phyloP scores from a whole-genome alignment of 305 asterid genomes.

The Solanum hybrid region DNA sequence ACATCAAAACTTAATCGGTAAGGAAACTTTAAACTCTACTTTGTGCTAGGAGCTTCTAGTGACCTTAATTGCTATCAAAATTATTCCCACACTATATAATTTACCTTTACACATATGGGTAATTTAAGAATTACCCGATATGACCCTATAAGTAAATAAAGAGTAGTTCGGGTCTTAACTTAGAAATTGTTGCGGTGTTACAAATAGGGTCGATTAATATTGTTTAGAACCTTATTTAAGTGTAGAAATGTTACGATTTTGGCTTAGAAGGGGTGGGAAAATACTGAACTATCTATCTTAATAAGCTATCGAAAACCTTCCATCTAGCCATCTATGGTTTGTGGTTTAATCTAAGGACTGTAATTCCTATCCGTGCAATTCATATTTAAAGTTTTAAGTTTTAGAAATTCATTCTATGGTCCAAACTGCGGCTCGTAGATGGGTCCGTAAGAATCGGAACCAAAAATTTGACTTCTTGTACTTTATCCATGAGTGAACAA shows the following conservation, averaged over 20 bases:
- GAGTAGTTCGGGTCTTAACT: too few species aligned
- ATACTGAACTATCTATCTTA: neutral
- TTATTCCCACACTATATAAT: too few species aligned
- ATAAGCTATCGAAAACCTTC: neutral
- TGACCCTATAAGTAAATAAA: too few species aligned
- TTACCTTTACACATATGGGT: too few species aligned
- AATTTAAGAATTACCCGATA: too few species aligned
- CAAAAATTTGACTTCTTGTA: neutral
- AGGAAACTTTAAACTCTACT: too few species aligned
- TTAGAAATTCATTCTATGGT: neutral
- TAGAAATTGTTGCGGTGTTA: too few species aligned
- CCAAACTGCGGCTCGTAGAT: neutral
- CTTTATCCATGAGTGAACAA: neutral
- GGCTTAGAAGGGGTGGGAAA: neutral
- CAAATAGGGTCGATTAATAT: neutral
- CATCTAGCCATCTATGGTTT: neutral
- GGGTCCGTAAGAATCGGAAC: neutral
- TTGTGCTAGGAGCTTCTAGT: too few species aligned
- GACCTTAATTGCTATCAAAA: too few species aligned
- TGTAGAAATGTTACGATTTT: neutral
- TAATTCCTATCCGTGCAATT: neutral
- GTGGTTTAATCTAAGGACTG: neutral
- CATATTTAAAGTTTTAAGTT: neutral
- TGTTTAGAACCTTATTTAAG: neutral
- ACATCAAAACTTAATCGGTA: too few species aligned